phyloP scores from a whole-genome alignment of 2,329 filamentous ascomycete genomes.

The Fusarium graminum region DNA sequence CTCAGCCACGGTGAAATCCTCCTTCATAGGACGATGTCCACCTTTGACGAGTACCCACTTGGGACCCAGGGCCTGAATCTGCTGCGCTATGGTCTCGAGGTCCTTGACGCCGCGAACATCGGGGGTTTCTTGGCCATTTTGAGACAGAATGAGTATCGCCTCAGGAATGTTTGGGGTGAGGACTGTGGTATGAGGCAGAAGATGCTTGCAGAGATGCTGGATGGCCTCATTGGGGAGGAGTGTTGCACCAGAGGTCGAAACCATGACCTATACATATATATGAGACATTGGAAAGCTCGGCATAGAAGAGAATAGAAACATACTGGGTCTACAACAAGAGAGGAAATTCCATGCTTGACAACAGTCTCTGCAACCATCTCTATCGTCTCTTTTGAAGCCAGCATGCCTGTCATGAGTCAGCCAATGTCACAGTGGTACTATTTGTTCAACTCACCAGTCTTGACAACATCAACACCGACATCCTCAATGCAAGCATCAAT shows the following conservation, averaged over 20 bases:
- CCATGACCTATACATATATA: constrained; percentile 79
- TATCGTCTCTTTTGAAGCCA: constrained; percentile 56
- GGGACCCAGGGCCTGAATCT: constrained; percentile 76
- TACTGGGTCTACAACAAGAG: constrained; percentile 57
- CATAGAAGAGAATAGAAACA: not conserved
- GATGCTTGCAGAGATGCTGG: constrained; percentile 65
- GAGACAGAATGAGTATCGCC: constrained; percentile 72
- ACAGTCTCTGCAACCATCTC: constrained; percentile 53
- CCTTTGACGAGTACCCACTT: constrained; percentile 90
- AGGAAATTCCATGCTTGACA: constrained; percentile 49
- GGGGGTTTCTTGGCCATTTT: constrained; percentile 58
- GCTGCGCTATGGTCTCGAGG: constrained; percentile 75
- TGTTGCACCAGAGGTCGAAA: constrained; percentile 82
- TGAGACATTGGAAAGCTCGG: constrained; percentile 2
- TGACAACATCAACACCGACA: constrained; percentile 89
- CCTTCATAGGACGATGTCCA: constrained; percentile 84
- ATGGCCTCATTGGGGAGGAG: constrained; percentile 77
- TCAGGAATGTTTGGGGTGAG: constrained; percentile 85
- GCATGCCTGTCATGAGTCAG: constrained; percentile 53
- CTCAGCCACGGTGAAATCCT: constrained; percentile 70
- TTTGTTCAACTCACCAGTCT: constrained; percentile 75
- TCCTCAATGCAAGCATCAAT: constrained; percentile 88
- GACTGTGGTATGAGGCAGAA: constrained; percentile 76
- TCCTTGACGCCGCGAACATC: constrained; percentile 71
- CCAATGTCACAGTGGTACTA: not conserved